Evolutionary conservation across 2,329 filamentous ascomycete species (phyloP).

Genomic region (Didymella keratinophila): DNA sequence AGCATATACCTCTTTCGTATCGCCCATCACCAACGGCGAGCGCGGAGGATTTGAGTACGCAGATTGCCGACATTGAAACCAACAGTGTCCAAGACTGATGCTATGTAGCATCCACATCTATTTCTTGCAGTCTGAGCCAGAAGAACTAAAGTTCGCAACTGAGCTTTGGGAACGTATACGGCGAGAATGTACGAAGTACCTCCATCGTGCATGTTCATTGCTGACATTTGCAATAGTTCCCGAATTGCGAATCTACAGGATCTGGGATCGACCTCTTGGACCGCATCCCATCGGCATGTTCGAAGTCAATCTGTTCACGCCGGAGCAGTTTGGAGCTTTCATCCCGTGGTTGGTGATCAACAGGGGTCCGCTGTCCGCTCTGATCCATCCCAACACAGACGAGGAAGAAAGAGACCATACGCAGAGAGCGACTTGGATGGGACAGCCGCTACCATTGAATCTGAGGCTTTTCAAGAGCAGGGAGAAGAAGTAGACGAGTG

Average conservation of each 20-base stretch:
- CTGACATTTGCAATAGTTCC: conserved; percentile 66
- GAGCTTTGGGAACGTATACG: conserved; percentile 81
- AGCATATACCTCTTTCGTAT: conserved; percentile 74
- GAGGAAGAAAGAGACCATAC: conserved; percentile 69
- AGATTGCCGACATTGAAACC: not conserved
- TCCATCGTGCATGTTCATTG: no score
- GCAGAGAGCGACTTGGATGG: conserved; percentile 77
- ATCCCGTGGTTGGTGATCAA: conserved; percentile 84
- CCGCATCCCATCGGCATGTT: conserved; percentile 90
- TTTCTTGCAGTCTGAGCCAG: conserved; percentile 69
- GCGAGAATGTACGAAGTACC: conserved; percentile 68
- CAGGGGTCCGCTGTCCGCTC: conserved; percentile 77
- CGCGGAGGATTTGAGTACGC: conserved; percentile 76
- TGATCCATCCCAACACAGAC: conserved; percentile 86
- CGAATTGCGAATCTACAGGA: conserved; percentile 79
- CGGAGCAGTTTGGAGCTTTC: conserved; percentile 88
- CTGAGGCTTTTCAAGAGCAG: conserved; percentile 57
- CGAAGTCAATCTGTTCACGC: conserved; percentile 87
- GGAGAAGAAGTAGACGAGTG: not conserved
- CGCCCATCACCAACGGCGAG: conserved; percentile 70
- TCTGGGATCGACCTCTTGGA: conserved; percentile 80
- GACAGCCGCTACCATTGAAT: conserved; percentile 70
- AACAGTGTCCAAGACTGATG: conserved; percentile 1
- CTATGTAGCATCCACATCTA: conserved; percentile 74
- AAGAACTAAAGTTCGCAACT: conserved; percentile 71